Base-by-base conservation (phyloP, 257 asterid genomes). In the Solanum bukasovii region DNA sequence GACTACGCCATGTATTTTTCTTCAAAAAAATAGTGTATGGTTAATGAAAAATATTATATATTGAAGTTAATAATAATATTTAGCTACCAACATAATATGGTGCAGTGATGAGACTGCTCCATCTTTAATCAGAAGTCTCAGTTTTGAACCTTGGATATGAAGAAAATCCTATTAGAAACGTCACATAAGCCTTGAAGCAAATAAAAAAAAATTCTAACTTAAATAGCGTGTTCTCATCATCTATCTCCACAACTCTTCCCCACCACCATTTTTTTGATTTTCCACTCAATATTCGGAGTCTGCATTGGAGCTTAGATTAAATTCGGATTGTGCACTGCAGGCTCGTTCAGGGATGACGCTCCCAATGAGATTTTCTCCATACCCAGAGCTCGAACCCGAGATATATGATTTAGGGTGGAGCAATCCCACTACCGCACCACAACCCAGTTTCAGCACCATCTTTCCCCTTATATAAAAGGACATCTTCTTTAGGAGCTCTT, bases 351-450 rank as follows among this genome's bases (percentile, higher is more conserved):
- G 4, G 2, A 0, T 18, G 4, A 0, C 10, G 0, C 4, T 56
- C 4, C 2, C 10, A 56, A 18, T 6, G 0, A 0, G 4, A 56
- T 56, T 16, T 56, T 18, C 4, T 56, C 0, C n/a, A 1, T 56
- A 56, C 0, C 4, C 10, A 56, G 0, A 6, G 9, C n/a, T 56
- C 10, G n/a, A 56, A 56, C 4, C 0, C 0, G 1, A 56, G 1
- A 18, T 7, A 0, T 56, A 0, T 6, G 10, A 0, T 56, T 18
- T 0, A 18, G 10, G n/a, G 4, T 52, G 10, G 1, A 56, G 4
- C n/a, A 18, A 2, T 56, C 0, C 4, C 9, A 56, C n/a, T 18
- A 18, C n/a, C 2, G 1, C 65, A 56, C 63, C 63, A 52, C n/a
- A 18, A 2, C n/a, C 63, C 0, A 4, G 10, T 52, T 16, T 2